Conservation (phyloP, 305 asterid genomes). For the Solanum hybrid region DNA sequence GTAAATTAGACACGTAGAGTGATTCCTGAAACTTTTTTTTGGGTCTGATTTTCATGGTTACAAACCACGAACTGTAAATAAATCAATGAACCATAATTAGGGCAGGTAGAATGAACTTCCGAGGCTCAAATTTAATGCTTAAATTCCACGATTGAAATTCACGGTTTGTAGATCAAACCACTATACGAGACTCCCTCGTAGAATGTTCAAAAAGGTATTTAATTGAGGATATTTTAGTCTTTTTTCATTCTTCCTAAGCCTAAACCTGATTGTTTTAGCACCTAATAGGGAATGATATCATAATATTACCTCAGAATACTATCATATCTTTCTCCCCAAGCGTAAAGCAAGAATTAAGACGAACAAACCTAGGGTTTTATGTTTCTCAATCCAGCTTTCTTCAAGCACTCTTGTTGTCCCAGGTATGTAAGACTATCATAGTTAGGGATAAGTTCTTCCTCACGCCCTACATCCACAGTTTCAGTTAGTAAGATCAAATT, state of each 20-base stretch:
- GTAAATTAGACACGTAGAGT: not conserved
- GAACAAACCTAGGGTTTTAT: not conserved
- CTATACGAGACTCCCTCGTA: not conserved
- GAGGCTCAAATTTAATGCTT: not conserved
- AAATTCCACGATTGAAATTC: not conserved
- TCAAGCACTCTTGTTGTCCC: not conserved
- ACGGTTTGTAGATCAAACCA: too few species aligned
- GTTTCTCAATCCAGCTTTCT: not conserved
- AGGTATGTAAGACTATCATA: not conserved
- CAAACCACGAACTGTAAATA: too few species aligned
- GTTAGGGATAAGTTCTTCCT: not conserved
- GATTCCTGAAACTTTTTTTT: not conserved
- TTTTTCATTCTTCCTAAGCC: not conserved
- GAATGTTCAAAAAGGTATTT: not conserved
- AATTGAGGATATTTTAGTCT: not conserved
- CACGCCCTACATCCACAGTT: not conserved
- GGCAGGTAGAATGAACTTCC: not conserved
- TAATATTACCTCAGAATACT: not conserved
- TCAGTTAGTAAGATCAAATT: too few species aligned
- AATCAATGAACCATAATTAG: not conserved
- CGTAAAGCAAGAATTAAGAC: too few species aligned
- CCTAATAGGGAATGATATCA: not conserved
- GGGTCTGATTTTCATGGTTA: not conserved
- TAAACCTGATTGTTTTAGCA: too few species aligned
- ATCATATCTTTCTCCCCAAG: not conserved